phyloP scores from a whole-genome alignment of 352 stramenopile genomes.

The Phytophthora cactorum region DNA sequence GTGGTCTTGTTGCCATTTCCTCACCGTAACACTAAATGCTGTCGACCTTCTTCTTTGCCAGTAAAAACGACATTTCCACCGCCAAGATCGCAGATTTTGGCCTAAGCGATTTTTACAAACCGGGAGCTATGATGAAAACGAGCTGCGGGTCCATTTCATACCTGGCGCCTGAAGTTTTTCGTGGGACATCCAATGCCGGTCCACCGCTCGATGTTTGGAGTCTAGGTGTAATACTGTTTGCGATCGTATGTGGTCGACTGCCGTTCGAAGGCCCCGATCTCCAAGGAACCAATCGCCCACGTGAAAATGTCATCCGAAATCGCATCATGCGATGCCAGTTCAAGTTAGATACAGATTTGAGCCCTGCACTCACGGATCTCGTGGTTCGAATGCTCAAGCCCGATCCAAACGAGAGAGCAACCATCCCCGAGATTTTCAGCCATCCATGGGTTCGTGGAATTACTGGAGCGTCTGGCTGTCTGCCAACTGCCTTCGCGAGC shows the following conservation, averaged over 20 bases:
- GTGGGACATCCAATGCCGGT: slow-evolving; percentile 79
- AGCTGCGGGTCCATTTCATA: slow-evolving; percentile 90
- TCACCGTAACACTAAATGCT: neutral
- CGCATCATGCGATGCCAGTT: slow-evolving; percentile 88
- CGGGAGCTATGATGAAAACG: slow-evolving; percentile 89
- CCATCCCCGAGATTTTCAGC: slow-evolving; percentile 87
- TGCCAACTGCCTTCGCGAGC: slow-evolving; percentile 31
- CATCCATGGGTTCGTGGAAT: slow-evolving; percentile 81
- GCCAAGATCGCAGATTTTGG: slow-evolving; percentile 91
- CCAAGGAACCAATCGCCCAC: slow-evolving; percentile 71
- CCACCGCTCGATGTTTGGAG: slow-evolving; percentile 93
- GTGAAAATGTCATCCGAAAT: slow-evolving; percentile 86
- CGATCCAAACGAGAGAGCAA: slow-evolving; percentile 79
- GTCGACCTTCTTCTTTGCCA: slow-evolving; percentile 17
- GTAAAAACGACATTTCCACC: slow-evolving; percentile 83
- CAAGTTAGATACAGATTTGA: slow-evolving; percentile 81
- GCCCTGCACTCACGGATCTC: slow-evolving; percentile 73
- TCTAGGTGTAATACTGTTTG: slow-evolving; percentile 89
- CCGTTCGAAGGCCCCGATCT: slow-evolving; percentile 87
- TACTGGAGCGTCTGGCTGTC: slow-evolving; percentile 35
- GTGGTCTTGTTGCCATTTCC: neutral
- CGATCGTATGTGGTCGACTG: slow-evolving; percentile 80
- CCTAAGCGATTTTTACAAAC: slow-evolving; percentile 88
- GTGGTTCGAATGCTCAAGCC: slow-evolving; percentile 81
- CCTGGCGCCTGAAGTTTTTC: slow-evolving; percentile 87